A percentile compares a stretch with the other conserved stretches of the same genome.
Evolutionary conservation across 306 rosid genomes (phyloP).

Genomic region (Cucumis sativus): DNA sequence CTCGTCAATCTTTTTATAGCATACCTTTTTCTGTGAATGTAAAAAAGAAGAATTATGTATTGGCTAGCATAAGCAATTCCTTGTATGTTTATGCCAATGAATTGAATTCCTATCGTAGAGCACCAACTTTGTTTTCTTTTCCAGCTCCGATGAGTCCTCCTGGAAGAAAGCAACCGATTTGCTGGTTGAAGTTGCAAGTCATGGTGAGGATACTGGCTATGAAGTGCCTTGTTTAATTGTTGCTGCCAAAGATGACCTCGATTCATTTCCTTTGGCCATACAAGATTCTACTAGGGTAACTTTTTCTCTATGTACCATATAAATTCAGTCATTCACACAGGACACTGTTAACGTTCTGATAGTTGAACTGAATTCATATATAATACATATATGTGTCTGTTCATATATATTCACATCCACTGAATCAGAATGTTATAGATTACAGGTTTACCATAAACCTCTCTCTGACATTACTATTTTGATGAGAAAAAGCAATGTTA

Average conservation of each 20-base stretch:
- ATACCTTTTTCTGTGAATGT: background rate
- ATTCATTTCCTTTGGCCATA: constrained; percentile 80
- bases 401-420: background rate
- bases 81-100: background rate
- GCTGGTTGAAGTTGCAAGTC: constrained; percentile 76
- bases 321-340: background rate
- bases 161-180: constrained; percentile 80
- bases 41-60: background rate
- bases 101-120: background rate
- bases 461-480: background rate
- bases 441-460: background rate
- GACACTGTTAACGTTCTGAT: background rate
- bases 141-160: constrained; percentile 74
- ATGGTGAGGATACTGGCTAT: constrained; percentile 90
- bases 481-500: background rate
- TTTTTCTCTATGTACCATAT: background rate
- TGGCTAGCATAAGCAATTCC: no score
- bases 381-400: background rate
- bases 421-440: background rate
- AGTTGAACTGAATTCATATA: background rate
- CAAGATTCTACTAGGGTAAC: constrained; percentile 87
- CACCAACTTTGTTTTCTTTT: background rate
- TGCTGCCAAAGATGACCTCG: constrained; percentile 90
- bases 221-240: constrained; percentile 98
- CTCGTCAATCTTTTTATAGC: background rate